Conservation (phyloP, 257 asterid genomes). For the Paraleonurus japonicus region DNA sequence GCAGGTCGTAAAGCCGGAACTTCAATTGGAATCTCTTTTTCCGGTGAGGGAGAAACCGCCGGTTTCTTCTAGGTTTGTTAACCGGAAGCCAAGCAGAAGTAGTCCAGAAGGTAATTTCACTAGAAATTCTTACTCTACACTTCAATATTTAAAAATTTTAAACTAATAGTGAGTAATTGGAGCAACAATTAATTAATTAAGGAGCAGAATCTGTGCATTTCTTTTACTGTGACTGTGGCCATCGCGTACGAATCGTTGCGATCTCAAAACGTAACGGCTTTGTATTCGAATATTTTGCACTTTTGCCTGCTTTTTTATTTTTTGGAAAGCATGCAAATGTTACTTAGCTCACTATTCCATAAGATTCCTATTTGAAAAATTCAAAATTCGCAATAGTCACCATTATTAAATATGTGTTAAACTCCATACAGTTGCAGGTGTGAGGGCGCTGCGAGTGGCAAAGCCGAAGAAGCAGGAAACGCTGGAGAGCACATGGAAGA, state of each 20-base stretch:
- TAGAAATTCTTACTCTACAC: neutral
- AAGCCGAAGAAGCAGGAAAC: slow-evolving; percentile 52
- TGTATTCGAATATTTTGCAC: slow-evolving; percentile 18
- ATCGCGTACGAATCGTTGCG: no score
- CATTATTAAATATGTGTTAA: no score
- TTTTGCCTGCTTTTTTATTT: neutral
- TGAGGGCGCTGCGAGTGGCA: slow-evolving; percentile 39
- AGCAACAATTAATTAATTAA: neutral
- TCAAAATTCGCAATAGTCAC: no score
- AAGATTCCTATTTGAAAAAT: neutral
- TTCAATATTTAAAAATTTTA: neutral
- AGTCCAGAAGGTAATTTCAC: slow-evolving; percentile 49
- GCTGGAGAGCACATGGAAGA: slow-evolving; percentile 78
- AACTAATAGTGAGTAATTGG: neutral
- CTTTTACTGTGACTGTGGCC: no score
- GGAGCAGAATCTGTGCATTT: neutral
- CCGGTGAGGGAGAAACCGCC: slow-evolving; percentile 50
- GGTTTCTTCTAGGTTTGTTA: slow-evolving; percentile 44
- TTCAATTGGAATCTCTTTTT: slow-evolving; percentile 26
- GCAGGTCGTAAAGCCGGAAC: slow-evolving; percentile 24
- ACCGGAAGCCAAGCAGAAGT: slow-evolving; percentile 40
- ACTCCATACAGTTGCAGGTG: slow-evolving; percentile 28
- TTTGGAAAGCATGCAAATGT: slow-evolving; percentile 26
- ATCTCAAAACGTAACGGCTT: slow-evolving; percentile 25
- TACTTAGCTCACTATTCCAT: neutral